Evolutionary conservation across 306 rosid genomes (phyloP), one percentile per base, ranked within the genome.

Genomic region (Astragalus membranaceus): DNA sequence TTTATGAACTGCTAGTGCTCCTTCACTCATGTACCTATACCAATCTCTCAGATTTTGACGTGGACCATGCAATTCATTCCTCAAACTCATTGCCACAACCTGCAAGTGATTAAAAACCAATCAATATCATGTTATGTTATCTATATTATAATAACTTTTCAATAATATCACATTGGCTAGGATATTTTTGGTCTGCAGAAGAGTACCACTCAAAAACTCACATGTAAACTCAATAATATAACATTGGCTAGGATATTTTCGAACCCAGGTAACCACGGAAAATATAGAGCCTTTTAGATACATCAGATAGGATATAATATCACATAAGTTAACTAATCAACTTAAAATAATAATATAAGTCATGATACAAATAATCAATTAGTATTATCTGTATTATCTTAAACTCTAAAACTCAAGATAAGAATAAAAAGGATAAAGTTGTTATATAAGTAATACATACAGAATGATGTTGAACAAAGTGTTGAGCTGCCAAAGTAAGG

Each of bases 11-110:
- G 77, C 67, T 10, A 44, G 47, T 37, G 86, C 84, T 74, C 43
- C 92, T 71, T 42, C 14, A 20, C 69, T 63, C 58, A 85, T 72
- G 39, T 81, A 83, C 2, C 10, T 61, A 17, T 72, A 68, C 92
- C 89, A 85, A 49, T 67, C 88, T 0, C 0, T 35, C 15, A 5
- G 52, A 15, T 88, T 80, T 54, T 83, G 81, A 5, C 75, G 68
- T 11, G 88, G 64, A 30, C 90, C 93, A 15, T 79, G 93, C 2
- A 88, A 23, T 49, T 88, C 93, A 29, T 88, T 88, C 69, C 86
- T 70, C 74, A 88, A 48, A 43, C 92, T 83, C 85, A 80, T 79
- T 39, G 85, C 85, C n/a, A 81, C 77, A 61, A 88, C 78, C 88
- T 87, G 50, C 60, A 26, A 60, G 4, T 10, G 11, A 42, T 33